phyloP scores from a whole-genome alignment of 2,329 filamentous ascomycete species.

The Trichoderma simmonsii region DNA sequence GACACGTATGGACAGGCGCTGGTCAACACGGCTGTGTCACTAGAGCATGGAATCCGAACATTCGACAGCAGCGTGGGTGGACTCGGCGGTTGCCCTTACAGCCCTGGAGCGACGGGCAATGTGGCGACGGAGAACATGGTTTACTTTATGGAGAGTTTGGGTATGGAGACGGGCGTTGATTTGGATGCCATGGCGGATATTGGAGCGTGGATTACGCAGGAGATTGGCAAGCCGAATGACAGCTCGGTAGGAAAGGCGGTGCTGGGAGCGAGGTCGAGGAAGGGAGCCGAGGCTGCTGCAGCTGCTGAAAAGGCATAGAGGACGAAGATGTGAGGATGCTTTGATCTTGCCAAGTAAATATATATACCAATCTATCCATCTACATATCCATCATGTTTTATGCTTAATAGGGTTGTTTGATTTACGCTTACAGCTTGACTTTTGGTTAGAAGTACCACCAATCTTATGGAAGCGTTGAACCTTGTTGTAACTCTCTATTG shows the following conservation, averaged over 20 bases:
- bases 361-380: not conserved
- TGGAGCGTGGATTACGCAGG: slow-evolving; percentile 67
- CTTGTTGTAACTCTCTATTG: not conserved
- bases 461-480: not conserved
- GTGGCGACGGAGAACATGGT: slow-evolving; percentile 82
- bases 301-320: slow-evolving; percentile 21
- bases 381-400: not conserved
- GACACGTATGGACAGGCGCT: slow-evolving; percentile 84
- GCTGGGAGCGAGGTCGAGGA: slow-evolving; percentile 46
- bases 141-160: slow-evolving; percentile 71
- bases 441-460: not conserved
- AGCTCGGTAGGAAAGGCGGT: slow-evolving; percentile 67
- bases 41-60: slow-evolving; percentile 72
- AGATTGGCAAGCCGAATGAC: slow-evolving; percentile 61
- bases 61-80: slow-evolving; percentile 81
- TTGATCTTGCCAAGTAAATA: not conserved
- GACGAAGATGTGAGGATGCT: not conserved
- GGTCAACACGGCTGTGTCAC: slow-evolving; percentile 74
- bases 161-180: slow-evolving; percentile 71
- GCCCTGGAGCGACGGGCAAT: slow-evolving; percentile 81
- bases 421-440: not conserved
- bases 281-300: slow-evolving; percentile 27
- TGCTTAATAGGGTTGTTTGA: not conserved
- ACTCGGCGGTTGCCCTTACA: slow-evolving; percentile 80
- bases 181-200: slow-evolving; percentile 64